These are phyloP conservation scores for Euryodendron excelsum DNA, from an alignment of 148 eudicot genomes.

Conservation along the genomic window DNA sequence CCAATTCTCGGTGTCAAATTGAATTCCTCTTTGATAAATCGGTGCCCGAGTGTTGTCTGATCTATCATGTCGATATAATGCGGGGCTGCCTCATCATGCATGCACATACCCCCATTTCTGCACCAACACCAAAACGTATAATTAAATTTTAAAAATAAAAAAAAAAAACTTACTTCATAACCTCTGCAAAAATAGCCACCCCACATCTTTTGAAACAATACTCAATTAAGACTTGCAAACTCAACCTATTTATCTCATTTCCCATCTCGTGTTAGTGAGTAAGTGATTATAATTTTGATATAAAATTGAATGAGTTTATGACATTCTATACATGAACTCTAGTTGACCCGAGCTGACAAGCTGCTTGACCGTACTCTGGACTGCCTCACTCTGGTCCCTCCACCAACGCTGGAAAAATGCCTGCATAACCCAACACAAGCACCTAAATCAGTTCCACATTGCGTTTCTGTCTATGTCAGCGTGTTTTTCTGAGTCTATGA, in stretches of 20 bases:
- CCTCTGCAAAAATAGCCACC: background rate
- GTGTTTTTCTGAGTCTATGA: background rate
- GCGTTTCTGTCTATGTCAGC: background rate
- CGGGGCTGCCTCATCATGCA: constrained; percentile 97
- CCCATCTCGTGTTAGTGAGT: background rate
- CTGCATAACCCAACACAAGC: constrained; percentile 32
- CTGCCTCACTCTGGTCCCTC: constrained; percentile 64
- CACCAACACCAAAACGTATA: background rate
- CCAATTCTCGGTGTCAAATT: constrained; percentile 92
- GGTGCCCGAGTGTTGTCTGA: constrained; percentile 92
- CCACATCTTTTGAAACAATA: background rate
- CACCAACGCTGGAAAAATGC: constrained; percentile 98
- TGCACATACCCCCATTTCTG: constrained; percentile 95
- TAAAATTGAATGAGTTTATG: background rate
- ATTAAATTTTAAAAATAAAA: constrained; percentile 7
- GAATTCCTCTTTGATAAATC: constrained; percentile 67
- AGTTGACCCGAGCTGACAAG: constrained; percentile 83
- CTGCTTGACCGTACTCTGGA: constrained; percentile 51
- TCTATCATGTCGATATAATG: constrained; percentile 99
- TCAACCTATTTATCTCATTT: background rate
- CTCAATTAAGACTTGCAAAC: background rate
- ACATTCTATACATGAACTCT: constrained; percentile 63
- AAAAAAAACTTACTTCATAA: background rate
- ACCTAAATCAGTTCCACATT: background rate
- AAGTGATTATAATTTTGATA: too few relatives aligned